These are phyloP conservation scores for Emericellopsis terricola DNA, from an alignment of 495 filamentous ascomycete genomes.

Conservation along the genomic window DNA sequence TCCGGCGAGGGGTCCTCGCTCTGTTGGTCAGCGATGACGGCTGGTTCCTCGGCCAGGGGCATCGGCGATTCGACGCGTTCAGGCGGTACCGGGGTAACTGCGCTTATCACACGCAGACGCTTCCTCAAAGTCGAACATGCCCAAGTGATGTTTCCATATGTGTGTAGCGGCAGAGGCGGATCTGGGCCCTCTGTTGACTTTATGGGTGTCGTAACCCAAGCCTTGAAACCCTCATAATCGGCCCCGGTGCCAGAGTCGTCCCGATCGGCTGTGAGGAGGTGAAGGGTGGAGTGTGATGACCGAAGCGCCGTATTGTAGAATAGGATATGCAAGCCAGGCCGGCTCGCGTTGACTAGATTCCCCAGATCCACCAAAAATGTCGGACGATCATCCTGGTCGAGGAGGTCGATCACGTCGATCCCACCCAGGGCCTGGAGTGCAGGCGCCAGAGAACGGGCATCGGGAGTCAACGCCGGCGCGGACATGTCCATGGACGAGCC, in stretches of 20 bases:
- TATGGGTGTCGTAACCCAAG: constrained; percentile 37
- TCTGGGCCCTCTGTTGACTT: constrained; percentile 26
- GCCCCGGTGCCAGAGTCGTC: constrained; percentile 16
- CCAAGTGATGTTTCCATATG: constrained; percentile 42
- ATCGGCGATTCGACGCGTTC: constrained; percentile 15
- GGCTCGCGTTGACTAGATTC: constrained; percentile 29
- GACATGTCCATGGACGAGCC: constrained; percentile 12
- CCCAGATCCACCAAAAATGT: constrained; percentile 49
- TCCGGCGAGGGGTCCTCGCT: constrained; percentile 5
- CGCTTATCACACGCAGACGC: constrained; percentile 43
- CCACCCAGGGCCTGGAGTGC: constrained; percentile 29
- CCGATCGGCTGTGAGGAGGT: constrained; percentile 26
- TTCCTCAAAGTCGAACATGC: constrained; percentile 42
- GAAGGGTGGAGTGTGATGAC: constrained; percentile 24
- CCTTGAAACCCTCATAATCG: constrained; percentile 38
- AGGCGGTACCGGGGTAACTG: constrained; percentile 12
- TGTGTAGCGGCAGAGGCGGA: constrained; percentile 26
- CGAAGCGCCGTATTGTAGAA: constrained; percentile 43
- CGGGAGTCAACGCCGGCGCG: constrained; percentile 5
- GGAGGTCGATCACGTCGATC: constrained; percentile 42
- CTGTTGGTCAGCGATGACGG: background rate
- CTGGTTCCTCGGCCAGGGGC: constrained; percentile 10
- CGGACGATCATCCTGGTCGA: constrained; percentile 49
- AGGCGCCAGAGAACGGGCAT: constrained; percentile 25
- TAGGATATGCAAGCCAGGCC: constrained; percentile 32